Percentiles rank a stretch among this genome's conserved stretches.
Conservation (phyloP, 768 basidiomycete species). For the Cystofilobasidium capitatum region DNA sequence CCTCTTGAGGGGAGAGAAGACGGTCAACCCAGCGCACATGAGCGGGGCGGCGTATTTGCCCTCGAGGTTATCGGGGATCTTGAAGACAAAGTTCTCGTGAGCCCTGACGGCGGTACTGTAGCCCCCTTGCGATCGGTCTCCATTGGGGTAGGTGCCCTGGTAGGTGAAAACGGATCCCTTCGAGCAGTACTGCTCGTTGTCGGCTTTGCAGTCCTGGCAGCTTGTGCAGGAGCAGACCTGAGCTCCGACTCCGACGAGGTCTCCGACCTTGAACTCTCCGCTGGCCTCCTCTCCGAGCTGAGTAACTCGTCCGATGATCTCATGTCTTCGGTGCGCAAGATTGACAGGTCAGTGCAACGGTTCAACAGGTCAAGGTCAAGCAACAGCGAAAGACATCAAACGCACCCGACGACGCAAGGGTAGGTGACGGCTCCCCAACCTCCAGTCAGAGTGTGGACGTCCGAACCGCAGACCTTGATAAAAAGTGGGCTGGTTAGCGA, state of each 20-base stretch:
- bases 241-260: conserved; percentile 50
- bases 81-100: conserved; percentile 49
- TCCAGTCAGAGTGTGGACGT: not conserved
- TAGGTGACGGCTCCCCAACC: conserved; percentile 4
- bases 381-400: not conserved
- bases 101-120: conserved; percentile 47
- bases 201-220: conserved; percentile 44
- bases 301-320: conserved; percentile 50
- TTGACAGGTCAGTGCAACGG: conserved; percentile 26
- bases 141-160: conserved; percentile 37
- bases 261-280: conserved; percentile 49
- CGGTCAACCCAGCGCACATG: conserved; percentile 55
- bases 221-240: conserved; percentile 50
- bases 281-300: conserved; percentile 51
- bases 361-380: conserved; percentile 3
- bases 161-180: conserved; percentile 38
- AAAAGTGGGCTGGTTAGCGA: too few relatives aligned
- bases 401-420: conserved; percentile 12
- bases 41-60: conserved; percentile 53
- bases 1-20: conserved; percentile 52
- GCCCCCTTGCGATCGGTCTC: conserved; percentile 41
- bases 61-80: conserved; percentile 50
- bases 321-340: conserved; percentile 39
- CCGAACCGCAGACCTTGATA: not conserved
- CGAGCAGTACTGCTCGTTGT: conserved; percentile 53